These are phyloP conservation scores for Rhynchospora tenuis DNA, from an alignment of 176 grass and related monocot genomes.

Conservation along the genomic window DNA sequence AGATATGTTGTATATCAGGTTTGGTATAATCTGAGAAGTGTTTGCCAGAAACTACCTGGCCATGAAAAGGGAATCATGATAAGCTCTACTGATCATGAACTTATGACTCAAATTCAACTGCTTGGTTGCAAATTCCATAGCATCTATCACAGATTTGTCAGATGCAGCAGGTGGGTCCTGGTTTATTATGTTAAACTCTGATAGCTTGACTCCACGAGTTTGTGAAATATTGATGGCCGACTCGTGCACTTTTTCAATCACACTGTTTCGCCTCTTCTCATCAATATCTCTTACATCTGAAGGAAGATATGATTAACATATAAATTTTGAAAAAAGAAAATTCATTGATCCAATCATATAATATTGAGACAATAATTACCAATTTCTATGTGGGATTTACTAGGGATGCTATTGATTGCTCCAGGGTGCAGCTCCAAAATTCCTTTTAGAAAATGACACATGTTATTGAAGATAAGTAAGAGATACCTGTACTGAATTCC, in stretches of 20 bases:
- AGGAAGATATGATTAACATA: conserved; percentile 21
- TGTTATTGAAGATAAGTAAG: conserved; percentile 19
- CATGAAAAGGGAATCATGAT: conserved; percentile 98
- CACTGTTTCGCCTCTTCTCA: conserved; percentile 71
- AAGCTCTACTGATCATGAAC: conserved; percentile 94
- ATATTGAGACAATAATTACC: conserved; percentile 37
- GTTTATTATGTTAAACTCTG: conserved; percentile 84
- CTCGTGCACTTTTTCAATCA: conserved; percentile 63
- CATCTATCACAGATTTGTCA: conserved; percentile 56
- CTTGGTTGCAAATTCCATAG: conserved; percentile 59
- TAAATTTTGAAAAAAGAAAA: neutral
- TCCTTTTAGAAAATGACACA: conserved; percentile 36
- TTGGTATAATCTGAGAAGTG: neutral
- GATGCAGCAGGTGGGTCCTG: conserved; percentile 80
- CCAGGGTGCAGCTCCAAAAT: conserved; percentile 96
- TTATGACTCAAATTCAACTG: conserved; percentile 62
- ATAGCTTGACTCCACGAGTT: conserved; percentile 53
- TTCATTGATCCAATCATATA: neutral
- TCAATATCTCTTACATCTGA: conserved; percentile 80
- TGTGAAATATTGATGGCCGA: conserved; percentile 62
- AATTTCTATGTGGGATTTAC: conserved; percentile 96
- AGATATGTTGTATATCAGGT: neutral
- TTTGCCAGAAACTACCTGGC: conserved; percentile 59
- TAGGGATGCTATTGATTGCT: conserved; percentile 96
- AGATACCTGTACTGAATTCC: neutral